A percentile compares a stretch with the other conserved stretches of the same genome.
Conservation (phyloP, 345 rosid species). For the Syzygium aromaticum region DNA sequence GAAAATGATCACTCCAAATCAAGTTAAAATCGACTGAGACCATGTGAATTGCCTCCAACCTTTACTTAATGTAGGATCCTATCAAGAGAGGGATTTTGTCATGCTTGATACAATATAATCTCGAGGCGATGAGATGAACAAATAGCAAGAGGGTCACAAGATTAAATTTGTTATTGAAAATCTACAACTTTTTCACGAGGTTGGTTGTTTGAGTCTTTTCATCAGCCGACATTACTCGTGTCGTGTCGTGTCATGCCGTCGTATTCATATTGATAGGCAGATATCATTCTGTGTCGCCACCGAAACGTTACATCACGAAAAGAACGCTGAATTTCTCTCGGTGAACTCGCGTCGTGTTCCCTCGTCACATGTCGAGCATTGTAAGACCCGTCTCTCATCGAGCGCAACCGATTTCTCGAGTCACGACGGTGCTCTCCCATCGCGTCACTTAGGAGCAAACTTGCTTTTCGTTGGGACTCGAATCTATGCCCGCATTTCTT, state of each 20-base stretch:
- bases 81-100: background rate
- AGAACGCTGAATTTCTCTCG: background rate
- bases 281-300: background rate
- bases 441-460: background rate
- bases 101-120: background rate
- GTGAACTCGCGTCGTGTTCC: accelerated
- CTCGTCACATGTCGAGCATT: background rate
- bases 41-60: background rate
- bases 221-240: accelerated
- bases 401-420: background rate
- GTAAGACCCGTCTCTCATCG: background rate
- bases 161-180: background rate
- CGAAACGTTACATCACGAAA: background rate
- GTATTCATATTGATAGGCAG: accelerated
- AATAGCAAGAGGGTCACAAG: background rate
- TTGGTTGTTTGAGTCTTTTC: background rate
- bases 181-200: accelerated
- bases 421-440: background rate
- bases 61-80: background rate
- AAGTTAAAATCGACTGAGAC: background rate
- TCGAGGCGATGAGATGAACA: background rate
- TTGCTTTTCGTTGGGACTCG: background rate
- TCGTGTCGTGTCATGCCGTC: accelerated
- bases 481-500: background rate
- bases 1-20: background rate